phyloP scores from a whole-genome alignment of 148 eudicot genomes.

The Amaranthus hypochondriacus region DNA sequence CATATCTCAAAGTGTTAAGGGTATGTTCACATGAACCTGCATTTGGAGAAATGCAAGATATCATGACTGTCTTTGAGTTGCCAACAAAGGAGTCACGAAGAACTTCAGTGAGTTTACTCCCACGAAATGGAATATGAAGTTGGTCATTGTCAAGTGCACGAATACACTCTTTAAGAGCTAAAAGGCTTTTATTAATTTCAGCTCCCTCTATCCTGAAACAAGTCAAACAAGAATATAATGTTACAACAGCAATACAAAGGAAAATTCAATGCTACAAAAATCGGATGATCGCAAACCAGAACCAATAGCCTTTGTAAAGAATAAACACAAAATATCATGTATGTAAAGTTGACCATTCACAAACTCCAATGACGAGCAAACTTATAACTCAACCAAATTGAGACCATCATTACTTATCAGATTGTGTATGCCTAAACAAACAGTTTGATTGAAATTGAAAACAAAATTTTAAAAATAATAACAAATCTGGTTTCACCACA shows the following conservation, averaged over 20 bases:
- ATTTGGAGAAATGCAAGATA: conserved; percentile 95
- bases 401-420: neutral
- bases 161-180: conserved; percentile 98
- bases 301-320: neutral
- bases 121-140: conserved; percentile 97
- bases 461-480: neutral
- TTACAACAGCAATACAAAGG: neutral
- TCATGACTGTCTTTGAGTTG: conserved; percentile 97
- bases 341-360: neutral
- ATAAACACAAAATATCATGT: neutral
- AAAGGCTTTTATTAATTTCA: conserved; percentile 94
- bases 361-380: neutral
- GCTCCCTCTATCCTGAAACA: conserved; percentile 93
- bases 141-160: conserved; percentile 99
- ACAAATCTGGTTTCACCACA: neutral
- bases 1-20: conserved; percentile 96
- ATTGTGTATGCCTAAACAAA: neutral
- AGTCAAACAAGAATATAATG: neutral
- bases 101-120: conserved; percentile 99
- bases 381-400: neutral
- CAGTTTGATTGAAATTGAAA: neutral
- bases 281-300: neutral
- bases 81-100: conserved; percentile 99
- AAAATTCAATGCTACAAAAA: neutral
- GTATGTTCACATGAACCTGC: conserved; percentile 98